Base-by-base conservation (phyloP, 768 basidiomycete species). In the Auriculariales sp. region DNA sequence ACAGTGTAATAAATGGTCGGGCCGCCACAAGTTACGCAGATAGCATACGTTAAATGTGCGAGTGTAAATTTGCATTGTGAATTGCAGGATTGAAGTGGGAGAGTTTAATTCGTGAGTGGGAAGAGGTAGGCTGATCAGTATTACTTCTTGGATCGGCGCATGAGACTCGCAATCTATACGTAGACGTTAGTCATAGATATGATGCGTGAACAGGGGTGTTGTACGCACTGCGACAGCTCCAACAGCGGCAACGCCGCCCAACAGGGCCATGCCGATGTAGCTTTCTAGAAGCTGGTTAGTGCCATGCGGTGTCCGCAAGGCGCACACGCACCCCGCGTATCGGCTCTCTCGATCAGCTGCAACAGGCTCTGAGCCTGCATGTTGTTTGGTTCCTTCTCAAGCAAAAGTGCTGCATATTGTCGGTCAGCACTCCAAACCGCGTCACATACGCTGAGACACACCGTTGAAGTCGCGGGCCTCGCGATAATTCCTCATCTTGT, bases 251-350 rank as follows among this genome's bases (percentile, higher is more conserved):
- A 77, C 83, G 49, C 92, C 90, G 47, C 93, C 93, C 17, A 81
- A 89, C 35, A 99, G 72, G 12, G 92, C 95, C 83, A 99, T 91
- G 44, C 95, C 95, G 46, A 97, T 88, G 63, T 97, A 97, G n/a
- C 93, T 93, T 65, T 99, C 94, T 93, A 47, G 34, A 31, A 36
- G 15, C n/a, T 15, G n/a, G 11, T 4, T 24, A 33, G 19, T 19
- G 17, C 19, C 10, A 17, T 15, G 31, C 12, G 33, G 30, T 33
- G 28, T 27, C 29, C 22, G 28, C 14, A 25, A 28, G n/a, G 48
- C 25, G 12, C 28, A 24, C 9, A 63, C 71, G 32, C 56, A 88
- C 91, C 91, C 69, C 78, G 78, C 47, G 86, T 72, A 35, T 93
- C 81, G 28, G 79, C 84, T 56, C 79, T 73, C 49, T 98, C 93